phyloP scores from a whole-genome alignment of 305 asterid genomes.

The Vinca major region DNA sequence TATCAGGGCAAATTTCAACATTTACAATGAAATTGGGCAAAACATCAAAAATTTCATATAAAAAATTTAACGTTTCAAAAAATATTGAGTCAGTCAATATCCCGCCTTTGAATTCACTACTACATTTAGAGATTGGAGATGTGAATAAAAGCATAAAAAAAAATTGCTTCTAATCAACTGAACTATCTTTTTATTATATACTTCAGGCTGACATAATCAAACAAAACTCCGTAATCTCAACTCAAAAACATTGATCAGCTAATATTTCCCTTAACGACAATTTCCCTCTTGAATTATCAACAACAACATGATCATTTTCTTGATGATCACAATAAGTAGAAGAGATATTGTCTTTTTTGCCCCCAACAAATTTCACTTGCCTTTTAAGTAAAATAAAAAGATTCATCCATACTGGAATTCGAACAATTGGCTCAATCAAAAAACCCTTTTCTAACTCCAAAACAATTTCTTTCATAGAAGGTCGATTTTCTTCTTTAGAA shows the following conservation, averaged over 20 bases:
- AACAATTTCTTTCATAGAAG: conserved; percentile 43
- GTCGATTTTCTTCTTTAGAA: conserved; percentile 26
- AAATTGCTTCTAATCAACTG: too few species aligned
- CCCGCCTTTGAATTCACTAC: too few species aligned
- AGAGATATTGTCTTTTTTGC: not conserved
- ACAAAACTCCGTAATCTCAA: too few species aligned
- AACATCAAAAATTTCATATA: too few species aligned
- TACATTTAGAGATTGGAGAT: too few species aligned
- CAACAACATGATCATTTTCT: conserved; percentile 16
- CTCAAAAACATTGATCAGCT: conserved; percentile 28
- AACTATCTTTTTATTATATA: too few species aligned
- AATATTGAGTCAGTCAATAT: too few species aligned
- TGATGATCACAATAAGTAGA: conserved; percentile 11
- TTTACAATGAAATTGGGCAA: too few species aligned
- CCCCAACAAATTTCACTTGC: conserved; percentile 22
- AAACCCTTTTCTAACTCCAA: conserved; percentile 24
- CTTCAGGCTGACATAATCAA: too few species aligned
- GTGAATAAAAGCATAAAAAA: too few species aligned
- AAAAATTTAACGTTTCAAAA: too few species aligned
- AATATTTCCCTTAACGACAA: conserved; percentile 52
- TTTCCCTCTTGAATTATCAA: conserved; percentile 25
- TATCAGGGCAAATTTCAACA: too few species aligned
- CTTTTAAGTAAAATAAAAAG: conserved; percentile 22
- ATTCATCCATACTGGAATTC: conserved; percentile 23
- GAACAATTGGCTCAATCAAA: conserved; percentile 10